Evolutionary conservation across 129 eudicot genomes (phyloP).

Genomic region (Pseudognaphalium luteoalbum): DNA sequence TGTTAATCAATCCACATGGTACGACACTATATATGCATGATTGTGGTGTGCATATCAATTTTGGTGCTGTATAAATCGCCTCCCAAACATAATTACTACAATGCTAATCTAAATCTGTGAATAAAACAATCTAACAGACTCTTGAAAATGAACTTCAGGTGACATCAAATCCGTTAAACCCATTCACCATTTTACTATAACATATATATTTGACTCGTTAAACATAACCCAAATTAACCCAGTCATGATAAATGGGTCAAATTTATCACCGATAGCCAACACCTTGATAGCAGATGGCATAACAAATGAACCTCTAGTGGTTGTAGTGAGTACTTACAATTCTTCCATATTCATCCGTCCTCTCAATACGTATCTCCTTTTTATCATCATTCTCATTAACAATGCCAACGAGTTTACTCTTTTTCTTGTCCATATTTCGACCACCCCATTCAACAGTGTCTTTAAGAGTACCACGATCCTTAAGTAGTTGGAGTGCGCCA

Average conservation of each 20-base stretch:
- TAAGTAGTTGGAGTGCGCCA: conserved; percentile 74
- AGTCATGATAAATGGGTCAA: not conserved
- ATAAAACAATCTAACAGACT: not conserved
- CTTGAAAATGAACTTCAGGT: not conserved
- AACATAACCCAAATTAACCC: not conserved
- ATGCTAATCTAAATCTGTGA: conserved; percentile 1
- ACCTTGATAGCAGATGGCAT: not conserved
- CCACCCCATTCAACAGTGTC: conserved; percentile 97
- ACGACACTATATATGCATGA: not conserved
- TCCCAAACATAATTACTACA: not conserved
- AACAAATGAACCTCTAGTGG: not conserved
- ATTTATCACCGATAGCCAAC: not conserved
- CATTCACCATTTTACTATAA: not conserved
- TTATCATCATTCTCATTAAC: conserved; percentile 60
- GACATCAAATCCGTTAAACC: not conserved
- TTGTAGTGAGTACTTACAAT: conserved; percentile 58
- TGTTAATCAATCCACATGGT: too few relatives aligned
- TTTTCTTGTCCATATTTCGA: conserved; percentile 96
- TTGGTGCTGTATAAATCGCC: not conserved
- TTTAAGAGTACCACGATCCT: conserved; percentile 82
- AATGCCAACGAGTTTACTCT: conserved; percentile 90
- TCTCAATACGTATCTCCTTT: conserved; percentile 84
- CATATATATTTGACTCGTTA: not conserved
- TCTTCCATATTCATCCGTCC: conserved; percentile 95
- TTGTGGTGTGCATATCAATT: not conserved